Conservation (phyloP, 306 rosid species). For the Benincasa hispida region DNA sequence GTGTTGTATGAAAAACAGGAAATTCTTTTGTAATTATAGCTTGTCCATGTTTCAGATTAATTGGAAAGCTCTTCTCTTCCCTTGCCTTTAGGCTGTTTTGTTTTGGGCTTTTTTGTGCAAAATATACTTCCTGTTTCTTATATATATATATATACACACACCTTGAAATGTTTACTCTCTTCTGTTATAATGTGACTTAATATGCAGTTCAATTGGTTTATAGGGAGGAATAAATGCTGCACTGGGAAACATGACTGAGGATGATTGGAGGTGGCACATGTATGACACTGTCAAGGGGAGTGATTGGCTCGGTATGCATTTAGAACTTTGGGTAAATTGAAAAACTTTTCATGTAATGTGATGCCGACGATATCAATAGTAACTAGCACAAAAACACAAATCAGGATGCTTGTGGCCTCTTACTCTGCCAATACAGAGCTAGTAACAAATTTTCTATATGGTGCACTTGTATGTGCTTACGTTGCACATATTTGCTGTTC, state of each 20-base stretch:
- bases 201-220: not conserved
- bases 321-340: not conserved
- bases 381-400: not conserved
- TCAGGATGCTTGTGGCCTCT: not conserved
- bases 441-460: not conserved
- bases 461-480: not conserved
- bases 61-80: too few species aligned
- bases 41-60: too few species aligned
- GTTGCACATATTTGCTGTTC: not conserved
- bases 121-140: too few species aligned
- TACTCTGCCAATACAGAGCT: not conserved
- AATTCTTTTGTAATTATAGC: too few species aligned
- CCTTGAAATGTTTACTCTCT: not conserved
- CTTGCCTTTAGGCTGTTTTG: too few species aligned
- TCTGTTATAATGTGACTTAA: not conserved
- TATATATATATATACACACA: too few species aligned
- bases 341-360: not conserved
- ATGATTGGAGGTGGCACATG: slow-evolving; percentile 99
- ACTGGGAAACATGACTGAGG: slow-evolving; percentile 77
- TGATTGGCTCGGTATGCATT: slow-evolving; percentile 72
- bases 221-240: slow-evolving; percentile 98
- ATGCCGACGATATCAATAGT: not conserved
- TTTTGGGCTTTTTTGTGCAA: too few species aligned
- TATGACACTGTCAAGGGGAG: slow-evolving; percentile 95
- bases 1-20: too few species aligned